A percentile compares a stretch with the other conserved stretches of the same genome.
Conservation (phyloP, 371 early-diverging fungal species). For the Mucor saturninus region DNA sequence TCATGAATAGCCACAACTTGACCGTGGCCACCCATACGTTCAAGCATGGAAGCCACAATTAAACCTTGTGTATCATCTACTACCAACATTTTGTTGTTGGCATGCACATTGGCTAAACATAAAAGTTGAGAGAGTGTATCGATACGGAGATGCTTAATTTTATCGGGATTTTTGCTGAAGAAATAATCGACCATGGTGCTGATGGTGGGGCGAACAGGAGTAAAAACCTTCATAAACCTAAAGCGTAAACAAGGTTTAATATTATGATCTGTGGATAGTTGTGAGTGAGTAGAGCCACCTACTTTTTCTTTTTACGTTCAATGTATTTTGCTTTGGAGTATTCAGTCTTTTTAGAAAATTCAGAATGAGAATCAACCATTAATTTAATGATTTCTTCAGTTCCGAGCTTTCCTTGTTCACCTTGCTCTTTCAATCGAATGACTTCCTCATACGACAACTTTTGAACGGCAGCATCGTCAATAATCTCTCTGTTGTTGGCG, state of each 20-base stretch:
- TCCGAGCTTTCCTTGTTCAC: conserved; percentile 69
- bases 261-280: too few species aligned
- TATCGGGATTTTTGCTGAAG: conserved; percentile 77
- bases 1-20: conserved; percentile 75
- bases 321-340: conserved; percentile 97
- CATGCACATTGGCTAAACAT: conserved; percentile 79
- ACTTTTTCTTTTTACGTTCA: conserved; percentile 91
- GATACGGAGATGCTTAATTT: conserved; percentile 84
- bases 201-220: conserved; percentile 79
- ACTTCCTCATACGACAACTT: conserved; percentile 86
- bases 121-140: conserved; percentile 95
- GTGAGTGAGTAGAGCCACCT: not conserved
- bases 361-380: conserved; percentile 80
- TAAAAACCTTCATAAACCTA: conserved; percentile 86
- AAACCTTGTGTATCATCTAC: conserved; percentile 93
- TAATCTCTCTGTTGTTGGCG: conserved; percentile 85
- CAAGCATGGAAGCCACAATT: conserved; percentile 77
- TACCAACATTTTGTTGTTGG: conserved; percentile 67
- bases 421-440: conserved; percentile 77
- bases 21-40: conserved; percentile 82
- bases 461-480: conserved; percentile 77
- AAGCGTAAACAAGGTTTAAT: too few species aligned
- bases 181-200: conserved; percentile 81
- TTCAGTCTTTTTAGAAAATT: conserved; percentile 92
- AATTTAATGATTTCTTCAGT: conserved; percentile 75